Percentiles rank a stretch among this genome's conserved stretches.
Evolutionary conservation across 345 rosid species (phyloP).

Genomic region (Jatropha curcas): DNA sequence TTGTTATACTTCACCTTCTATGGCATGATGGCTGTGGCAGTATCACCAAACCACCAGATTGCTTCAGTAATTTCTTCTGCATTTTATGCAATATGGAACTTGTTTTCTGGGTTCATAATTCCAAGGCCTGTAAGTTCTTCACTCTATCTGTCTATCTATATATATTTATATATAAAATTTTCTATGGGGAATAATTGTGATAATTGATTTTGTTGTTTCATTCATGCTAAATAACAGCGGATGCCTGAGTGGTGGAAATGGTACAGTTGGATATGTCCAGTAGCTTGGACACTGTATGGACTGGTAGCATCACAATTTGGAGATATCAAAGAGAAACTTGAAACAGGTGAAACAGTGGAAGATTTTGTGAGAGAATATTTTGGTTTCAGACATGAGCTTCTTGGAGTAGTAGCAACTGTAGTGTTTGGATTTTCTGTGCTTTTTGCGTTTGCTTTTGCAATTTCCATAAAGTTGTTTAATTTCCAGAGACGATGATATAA

Average conservation of each 20-base stretch:
- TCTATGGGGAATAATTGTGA: not conserved
- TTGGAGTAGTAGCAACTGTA: constrained; percentile 25
- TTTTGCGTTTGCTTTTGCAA: constrained; percentile 26
- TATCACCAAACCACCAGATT: constrained; percentile 21
- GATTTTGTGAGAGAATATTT: constrained; percentile 12
- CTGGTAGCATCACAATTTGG: constrained; percentile 34
- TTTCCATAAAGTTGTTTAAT: constrained; percentile 26
- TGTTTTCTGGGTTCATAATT: constrained; percentile 20
- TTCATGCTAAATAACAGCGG: constrained; percentile 15
- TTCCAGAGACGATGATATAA: constrained; percentile 25
- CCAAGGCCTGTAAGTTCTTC: constrained; percentile 12
- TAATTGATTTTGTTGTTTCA: not conserved
- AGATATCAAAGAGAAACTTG: constrained; percentile 17
- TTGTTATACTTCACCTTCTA: constrained; percentile 25
- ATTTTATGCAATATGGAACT: constrained; percentile 23
- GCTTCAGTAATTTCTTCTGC: constrained; percentile 12
- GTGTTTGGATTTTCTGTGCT: constrained; percentile 22
- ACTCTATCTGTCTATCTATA: no score
- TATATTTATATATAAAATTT: not conserved
- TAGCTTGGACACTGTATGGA: constrained; percentile 38
- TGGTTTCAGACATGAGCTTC: constrained; percentile 26
- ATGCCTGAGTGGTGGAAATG: constrained; percentile 37
- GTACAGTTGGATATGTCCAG: constrained; percentile 31
- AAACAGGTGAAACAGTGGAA: constrained; percentile 19
- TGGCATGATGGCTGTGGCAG: constrained; percentile 19